Base-by-base conservation (phyloP, 345 rosid species). In the Euphorbia pulcherrima region DNA sequence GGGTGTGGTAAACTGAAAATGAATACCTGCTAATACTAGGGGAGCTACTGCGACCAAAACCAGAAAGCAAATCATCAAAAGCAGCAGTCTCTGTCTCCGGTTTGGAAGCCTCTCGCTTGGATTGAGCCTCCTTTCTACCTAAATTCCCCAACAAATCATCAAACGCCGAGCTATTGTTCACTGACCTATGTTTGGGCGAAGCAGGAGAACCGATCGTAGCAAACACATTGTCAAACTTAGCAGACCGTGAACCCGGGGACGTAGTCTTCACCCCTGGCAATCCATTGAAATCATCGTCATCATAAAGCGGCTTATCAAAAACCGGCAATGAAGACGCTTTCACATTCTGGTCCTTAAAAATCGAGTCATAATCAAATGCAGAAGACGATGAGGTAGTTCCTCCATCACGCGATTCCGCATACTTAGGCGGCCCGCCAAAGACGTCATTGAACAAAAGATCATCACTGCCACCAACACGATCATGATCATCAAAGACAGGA, bases 41-140 rank as follows among this genome's bases (percentile, higher is more conserved):
- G 60, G 90, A 81, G 78, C 75, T 82, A 76, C 80, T 71, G 61
- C 85, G 72, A 70, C 93, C 90, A 69, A 88, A 90, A 46, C 96
- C 93, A 24, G 88, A 82, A 58, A 88, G 80, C 82, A 90, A 73
- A 68, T 90, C 96, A 75, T 87, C 93, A 57, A 90, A 90, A 53
- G 41, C 82, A 20, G 82, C 75, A 4, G 75, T 65, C 46, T 72
- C 79, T 39, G 80, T 80, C 65, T 71, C 78, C 70, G 57, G 52
- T 58, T 51, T 59, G 29, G 65, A 69, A 60, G 77, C 73, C 73
- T 73, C 83, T 69, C 62, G 63, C 77, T 66, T 80, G 7, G 75
- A 59, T 39, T 79, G 80, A 0, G 71, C 53, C 51, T 76, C 88
- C 16, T 57, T 69, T 65, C 65, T 82, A 29, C 90, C 84, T 27